Conservation (phyloP, 176 grass and related monocot species). For the Panicum miliaceum region DNA sequence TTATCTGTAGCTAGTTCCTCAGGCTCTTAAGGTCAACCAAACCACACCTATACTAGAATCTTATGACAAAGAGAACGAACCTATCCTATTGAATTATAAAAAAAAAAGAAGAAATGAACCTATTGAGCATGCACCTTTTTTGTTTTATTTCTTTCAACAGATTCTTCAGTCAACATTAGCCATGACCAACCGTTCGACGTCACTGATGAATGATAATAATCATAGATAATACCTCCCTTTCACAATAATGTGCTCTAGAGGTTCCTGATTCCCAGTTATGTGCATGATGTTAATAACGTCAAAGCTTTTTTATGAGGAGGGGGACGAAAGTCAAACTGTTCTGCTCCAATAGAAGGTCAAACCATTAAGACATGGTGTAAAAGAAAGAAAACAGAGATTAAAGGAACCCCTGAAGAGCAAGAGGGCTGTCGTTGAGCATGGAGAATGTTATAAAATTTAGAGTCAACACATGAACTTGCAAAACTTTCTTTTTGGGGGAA, state of each 20-base stretch:
- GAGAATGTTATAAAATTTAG: constrained; percentile 1
- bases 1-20: neutral
- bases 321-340: constrained; percentile 35
- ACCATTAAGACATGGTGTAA: constrained; percentile 3
- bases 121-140: neutral
- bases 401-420: constrained; percentile 26
- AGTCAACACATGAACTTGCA: constrained; percentile 48
- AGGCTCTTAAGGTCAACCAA: constrained; percentile 28
- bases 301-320: neutral
- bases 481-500: constrained; percentile 19
- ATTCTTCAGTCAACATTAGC: constrained; percentile 14
- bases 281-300: constrained; percentile 34
- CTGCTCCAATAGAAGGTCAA: constrained; percentile 30
- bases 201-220: neutral
- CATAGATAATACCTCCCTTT: neutral
- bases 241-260: constrained; percentile 11
- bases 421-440: constrained; percentile 15
- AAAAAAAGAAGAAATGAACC: neutral
- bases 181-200: constrained; percentile 4
- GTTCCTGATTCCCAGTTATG: constrained; percentile 18
- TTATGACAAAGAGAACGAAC: constrained; percentile 6
- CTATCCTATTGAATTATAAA: too few species aligned
- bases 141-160: neutral
- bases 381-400: neutral
- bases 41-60: neutral